phyloP scores from a whole-genome alignment of 441 rosid genomes.

The Cnidoscolus chayamansa region DNA sequence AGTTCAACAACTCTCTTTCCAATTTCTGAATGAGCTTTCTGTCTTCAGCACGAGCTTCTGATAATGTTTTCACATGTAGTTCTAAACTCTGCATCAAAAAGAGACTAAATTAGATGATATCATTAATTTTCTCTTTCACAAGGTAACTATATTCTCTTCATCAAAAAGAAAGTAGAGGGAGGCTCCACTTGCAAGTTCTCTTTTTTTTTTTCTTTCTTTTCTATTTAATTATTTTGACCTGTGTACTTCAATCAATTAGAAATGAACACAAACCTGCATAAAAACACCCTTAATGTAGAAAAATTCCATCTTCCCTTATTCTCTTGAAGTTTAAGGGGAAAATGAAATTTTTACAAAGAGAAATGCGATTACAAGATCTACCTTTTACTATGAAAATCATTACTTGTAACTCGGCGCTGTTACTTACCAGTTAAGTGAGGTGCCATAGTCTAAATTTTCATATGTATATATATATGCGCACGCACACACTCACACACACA shows the following conservation, averaged over 20 bases:
- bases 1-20: constrained; percentile 71
- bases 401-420: not conserved
- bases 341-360: not conserved
- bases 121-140: not conserved
- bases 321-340: not conserved
- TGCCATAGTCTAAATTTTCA: too few relatives aligned
- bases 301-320: not conserved
- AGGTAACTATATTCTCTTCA: not conserved
- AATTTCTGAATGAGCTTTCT: constrained; percentile 44
- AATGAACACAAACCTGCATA: not conserved
- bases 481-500: too few relatives aligned
- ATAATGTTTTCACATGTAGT: constrained; percentile 50
- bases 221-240: not conserved
- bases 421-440: not conserved
- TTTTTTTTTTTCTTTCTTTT: not conserved
- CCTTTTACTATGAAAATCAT: not conserved
- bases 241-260: not conserved
- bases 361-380: not conserved
- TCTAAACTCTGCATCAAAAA: constrained; percentile 54
- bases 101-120: constrained; percentile 13
- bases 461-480: too few relatives aligned
- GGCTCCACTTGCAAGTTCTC: not conserved
- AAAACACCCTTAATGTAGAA: not conserved
- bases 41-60: constrained; percentile 57
- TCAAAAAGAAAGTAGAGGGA: not conserved